phyloP scores from a whole-genome alignment of 2,329 filamentous ascomycete species.

The Trichoderma gracile region DNA sequence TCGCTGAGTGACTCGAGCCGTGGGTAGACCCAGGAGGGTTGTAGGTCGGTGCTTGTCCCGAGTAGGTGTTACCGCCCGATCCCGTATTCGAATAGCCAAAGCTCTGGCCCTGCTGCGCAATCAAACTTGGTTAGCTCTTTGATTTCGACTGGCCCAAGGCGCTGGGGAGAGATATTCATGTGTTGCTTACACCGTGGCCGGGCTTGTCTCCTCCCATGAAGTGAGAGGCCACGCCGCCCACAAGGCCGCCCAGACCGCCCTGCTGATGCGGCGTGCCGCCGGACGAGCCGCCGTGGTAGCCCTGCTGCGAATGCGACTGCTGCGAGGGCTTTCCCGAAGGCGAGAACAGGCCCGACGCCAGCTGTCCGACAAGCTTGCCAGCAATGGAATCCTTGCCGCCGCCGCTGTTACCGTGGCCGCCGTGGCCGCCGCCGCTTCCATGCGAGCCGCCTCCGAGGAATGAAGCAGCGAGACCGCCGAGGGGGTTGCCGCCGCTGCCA shows the following conservation, averaged over 20 bases:
- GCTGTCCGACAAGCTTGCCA: slow-evolving; percentile 58
- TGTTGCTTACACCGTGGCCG: slow-evolving; percentile 37
- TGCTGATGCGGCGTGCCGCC: slow-evolving; percentile 43
- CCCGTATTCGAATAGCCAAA: slow-evolving; percentile 64
- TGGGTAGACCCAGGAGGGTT: slow-evolving; percentile 38
- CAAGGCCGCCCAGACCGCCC: slow-evolving; percentile 55
- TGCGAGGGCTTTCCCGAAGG: slow-evolving; percentile 47
- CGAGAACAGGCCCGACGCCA: slow-evolving; percentile 57
- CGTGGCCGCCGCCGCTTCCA: slow-evolving; percentile 33
- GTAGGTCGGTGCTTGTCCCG: slow-evolving; percentile 59
- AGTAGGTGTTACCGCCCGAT: slow-evolving; percentile 55
- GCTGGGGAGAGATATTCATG: background rate
- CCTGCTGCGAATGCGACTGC: slow-evolving; percentile 46
- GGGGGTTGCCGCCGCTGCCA: slow-evolving; percentile 42
- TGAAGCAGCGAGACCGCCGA: slow-evolving; percentile 51
- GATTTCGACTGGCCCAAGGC: background rate
- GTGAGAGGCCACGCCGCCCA: slow-evolving; percentile 58
- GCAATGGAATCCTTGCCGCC: slow-evolving; percentile 45
- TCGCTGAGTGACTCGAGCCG: slow-evolving; percentile 25
- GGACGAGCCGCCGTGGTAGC: slow-evolving; percentile 51
- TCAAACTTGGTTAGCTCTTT: slow-evolving; percentile 24
- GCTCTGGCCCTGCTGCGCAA: slow-evolving; percentile 49
- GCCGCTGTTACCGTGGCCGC: slow-evolving; percentile 35
- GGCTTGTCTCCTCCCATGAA: slow-evolving; percentile 47
- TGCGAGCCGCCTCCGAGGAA: slow-evolving; percentile 45